Evolutionary conservation across 2,329 filamentous ascomycete species (phyloP).

Genomic region (Stemphylium vesicarium): DNA sequence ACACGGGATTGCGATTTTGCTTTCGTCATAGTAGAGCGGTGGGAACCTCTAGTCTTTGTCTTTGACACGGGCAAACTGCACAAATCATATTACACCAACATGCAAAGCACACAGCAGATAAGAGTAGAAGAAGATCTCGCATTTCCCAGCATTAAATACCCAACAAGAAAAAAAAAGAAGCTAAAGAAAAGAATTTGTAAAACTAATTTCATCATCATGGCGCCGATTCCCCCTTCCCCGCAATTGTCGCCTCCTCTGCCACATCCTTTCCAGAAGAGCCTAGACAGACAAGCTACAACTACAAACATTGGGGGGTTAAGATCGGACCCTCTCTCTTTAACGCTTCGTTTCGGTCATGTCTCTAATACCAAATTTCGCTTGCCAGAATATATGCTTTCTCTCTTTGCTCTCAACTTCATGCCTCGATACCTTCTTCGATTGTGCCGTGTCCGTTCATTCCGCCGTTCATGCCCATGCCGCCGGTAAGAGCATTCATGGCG

Average conservation of each 20-base stretch:
- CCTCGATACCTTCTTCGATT: slow-evolving; percentile 28
- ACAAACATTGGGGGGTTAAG: slow-evolving; percentile 3
- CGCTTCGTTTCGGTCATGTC: slow-evolving; percentile 15
- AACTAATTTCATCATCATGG: neutral
- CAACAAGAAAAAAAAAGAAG: neutral
- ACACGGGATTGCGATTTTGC: no score
- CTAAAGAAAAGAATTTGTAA: neutral
- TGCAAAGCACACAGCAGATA: no score
- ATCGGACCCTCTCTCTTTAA: slow-evolving; percentile 1
- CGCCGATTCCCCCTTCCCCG: neutral
- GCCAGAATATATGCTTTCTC: slow-evolving; percentile 12
- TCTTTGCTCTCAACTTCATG: slow-evolving; percentile 11
- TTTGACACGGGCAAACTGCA: no score
- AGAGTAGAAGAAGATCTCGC: neutral
- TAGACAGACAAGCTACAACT: slow-evolving; percentile 10
- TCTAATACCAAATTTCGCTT: slow-evolving; percentile 18
- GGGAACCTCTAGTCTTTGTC: no score
- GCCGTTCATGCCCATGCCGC: slow-evolving; percentile 21
- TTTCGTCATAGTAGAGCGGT: no score
- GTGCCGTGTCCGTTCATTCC: slow-evolving; percentile 25
- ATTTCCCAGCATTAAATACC: slow-evolving; percentile 19
- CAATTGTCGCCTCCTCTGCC: slow-evolving; percentile 1
- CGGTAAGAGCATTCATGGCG: slow-evolving; percentile 26
- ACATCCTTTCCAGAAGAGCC: slow-evolving; percentile 3
- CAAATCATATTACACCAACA: neutral